These are phyloP conservation scores for Fraxinus nigra DNA, from an alignment of 305 asterid genomes.

Conservation along the genomic window DNA sequence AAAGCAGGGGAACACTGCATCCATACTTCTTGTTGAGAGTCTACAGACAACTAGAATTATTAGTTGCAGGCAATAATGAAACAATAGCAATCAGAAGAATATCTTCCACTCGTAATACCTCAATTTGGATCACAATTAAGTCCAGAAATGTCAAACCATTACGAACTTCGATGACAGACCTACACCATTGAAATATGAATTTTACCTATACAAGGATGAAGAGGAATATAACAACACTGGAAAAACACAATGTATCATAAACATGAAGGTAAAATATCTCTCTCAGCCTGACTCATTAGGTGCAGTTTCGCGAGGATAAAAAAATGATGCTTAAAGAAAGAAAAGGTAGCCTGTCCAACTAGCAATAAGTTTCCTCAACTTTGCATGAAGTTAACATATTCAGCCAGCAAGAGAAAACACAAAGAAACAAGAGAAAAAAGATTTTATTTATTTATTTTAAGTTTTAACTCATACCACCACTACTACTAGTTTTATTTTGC, in stretches of 20 bases:
- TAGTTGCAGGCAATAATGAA: constrained; percentile 16
- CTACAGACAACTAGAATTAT: constrained; percentile 44
- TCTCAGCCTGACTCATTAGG: background rate
- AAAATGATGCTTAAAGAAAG: background rate
- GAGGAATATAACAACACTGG: background rate
- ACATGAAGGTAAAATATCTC: background rate
- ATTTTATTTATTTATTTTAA: background rate
- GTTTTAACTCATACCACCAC: background rate
- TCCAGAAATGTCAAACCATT: constrained; percentile 92
- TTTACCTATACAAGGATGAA: background rate
- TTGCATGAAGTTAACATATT: background rate
- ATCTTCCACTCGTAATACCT: constrained; percentile 44
- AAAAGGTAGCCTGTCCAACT: background rate
- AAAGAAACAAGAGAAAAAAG: background rate
- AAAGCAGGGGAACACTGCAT: constrained; percentile 83
- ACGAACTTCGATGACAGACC: constrained; percentile 98
- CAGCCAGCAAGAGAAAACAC: background rate
- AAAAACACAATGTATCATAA: background rate
- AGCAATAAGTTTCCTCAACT: background rate
- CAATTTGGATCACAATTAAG: constrained; percentile 89
- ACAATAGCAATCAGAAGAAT: constrained; percentile 2
- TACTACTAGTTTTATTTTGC: background rate
- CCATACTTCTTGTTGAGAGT: constrained; percentile 75
- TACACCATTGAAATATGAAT: constrained; percentile 25
- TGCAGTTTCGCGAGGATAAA: background rate